Evolutionary conservation across 2,329 filamentous ascomycete species (phyloP).

Genomic region (Ilyonectria sp.): DNA sequence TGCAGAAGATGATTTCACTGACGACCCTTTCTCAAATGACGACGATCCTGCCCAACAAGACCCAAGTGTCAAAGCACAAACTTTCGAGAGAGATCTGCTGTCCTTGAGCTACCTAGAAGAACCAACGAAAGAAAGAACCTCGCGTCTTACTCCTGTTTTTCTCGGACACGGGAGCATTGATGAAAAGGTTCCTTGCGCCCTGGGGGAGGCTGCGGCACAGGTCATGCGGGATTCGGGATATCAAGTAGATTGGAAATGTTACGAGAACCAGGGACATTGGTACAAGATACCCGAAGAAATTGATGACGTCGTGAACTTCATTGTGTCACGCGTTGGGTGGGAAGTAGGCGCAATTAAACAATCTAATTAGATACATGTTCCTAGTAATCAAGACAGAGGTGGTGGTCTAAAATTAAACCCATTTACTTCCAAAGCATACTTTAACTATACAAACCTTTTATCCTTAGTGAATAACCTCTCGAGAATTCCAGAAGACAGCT

Average conservation of each 20-base stretch:
- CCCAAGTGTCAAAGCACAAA: slow-evolving; percentile 44
- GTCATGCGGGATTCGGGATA: slow-evolving; percentile 52
- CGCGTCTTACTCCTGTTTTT: slow-evolving; percentile 56
- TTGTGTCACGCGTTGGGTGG: slow-evolving; percentile 27
- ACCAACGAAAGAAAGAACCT: slow-evolving; percentile 20
- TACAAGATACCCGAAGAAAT: slow-evolving; percentile 61
- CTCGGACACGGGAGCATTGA: slow-evolving; percentile 60
- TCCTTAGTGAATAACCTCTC: slow-evolving; percentile 16
- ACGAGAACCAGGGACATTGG: slow-evolving; percentile 62
- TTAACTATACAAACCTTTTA: not conserved
- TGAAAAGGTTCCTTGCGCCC: slow-evolving; percentile 52
- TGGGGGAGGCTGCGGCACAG: slow-evolving; percentile 51
- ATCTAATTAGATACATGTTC: too few relatives aligned
- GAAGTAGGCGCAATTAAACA: not conserved
- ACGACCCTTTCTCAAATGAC: slow-evolving; percentile 40
- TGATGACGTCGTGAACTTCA: slow-evolving; percentile 60
- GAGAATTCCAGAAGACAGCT: slow-evolving; percentile 24
- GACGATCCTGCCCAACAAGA: slow-evolving; percentile 30
- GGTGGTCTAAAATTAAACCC: too few relatives aligned
- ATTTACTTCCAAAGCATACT: too few relatives aligned
- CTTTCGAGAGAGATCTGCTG: slow-evolving; percentile 52
- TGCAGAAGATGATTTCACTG: slow-evolving; percentile 35
- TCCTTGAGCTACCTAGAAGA: slow-evolving; percentile 42
- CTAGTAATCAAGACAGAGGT: too few relatives aligned
- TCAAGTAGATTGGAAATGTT: slow-evolving; percentile 48